phyloP scores from a whole-genome alignment of 2,329 filamentous ascomycete genomes.

The Emmonsia crescens region DNA sequence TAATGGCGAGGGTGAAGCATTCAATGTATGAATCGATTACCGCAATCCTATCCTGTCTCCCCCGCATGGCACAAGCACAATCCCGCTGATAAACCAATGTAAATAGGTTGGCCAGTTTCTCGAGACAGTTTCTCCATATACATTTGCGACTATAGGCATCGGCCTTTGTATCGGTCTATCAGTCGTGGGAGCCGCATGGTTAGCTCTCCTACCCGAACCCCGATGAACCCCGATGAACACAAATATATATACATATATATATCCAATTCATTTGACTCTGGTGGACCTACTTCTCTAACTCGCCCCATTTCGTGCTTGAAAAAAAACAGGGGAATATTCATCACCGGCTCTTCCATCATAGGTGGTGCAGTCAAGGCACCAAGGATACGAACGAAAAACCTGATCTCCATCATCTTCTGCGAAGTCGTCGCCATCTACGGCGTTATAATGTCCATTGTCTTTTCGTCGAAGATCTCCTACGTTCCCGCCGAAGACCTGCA shows the following conservation, averaged over 20 bases:
- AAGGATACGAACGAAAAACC: slow-evolving; percentile 96
- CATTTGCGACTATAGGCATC: slow-evolving; percentile 86
- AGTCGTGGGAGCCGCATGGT: slow-evolving; percentile 96
- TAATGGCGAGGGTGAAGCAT: slow-evolving; percentile 86
- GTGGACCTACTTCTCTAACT: slow-evolving; percentile 1
- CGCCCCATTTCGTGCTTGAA: slow-evolving; percentile 17
- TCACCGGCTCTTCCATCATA: slow-evolving; percentile 93
- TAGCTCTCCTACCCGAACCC: slow-evolving; percentile 10
- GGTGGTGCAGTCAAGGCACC: slow-evolving; percentile 94
- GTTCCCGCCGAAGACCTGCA: slow-evolving; percentile 56
- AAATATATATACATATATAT: background rate
- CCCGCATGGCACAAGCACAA: background rate
- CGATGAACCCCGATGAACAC: background rate
- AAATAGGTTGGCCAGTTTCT: slow-evolving; percentile 81
- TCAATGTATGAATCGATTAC: slow-evolving; percentile 57
- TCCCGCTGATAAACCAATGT: slow-evolving; percentile 18
- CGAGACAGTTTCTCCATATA: slow-evolving; percentile 85
- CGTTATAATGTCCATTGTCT: slow-evolving; percentile 99
- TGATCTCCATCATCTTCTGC: slow-evolving; percentile 99
- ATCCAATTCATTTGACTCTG: background rate
- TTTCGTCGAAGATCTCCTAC: slow-evolving; percentile 72
- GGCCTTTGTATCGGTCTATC: slow-evolving; percentile 91
- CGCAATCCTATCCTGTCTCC: background rate
- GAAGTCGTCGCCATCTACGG: slow-evolving; percentile 99
- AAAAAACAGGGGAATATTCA: slow-evolving; percentile 80